Evolutionary conservation across 352 stramenopile genomes (phyloP), one percentile per base, ranked within the genome.

Genomic region (Pythium oligandrum): DNA sequence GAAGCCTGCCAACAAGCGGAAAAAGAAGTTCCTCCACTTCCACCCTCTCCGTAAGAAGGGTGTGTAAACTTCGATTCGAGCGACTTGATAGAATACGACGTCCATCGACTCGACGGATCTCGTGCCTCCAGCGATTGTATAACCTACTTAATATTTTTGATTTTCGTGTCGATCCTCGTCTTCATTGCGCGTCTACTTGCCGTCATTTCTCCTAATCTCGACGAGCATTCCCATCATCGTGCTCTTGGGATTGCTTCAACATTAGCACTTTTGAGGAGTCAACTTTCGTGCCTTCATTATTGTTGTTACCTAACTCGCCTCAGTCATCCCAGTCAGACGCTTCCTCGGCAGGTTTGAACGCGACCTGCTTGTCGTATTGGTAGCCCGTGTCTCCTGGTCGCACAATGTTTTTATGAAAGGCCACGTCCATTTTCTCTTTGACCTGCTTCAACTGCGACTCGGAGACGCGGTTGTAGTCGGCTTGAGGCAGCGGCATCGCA

Each of bases 11-110:
- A 68, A 75, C 38, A 66, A 68, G 51, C 61, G 74, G 63, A 88
- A 86, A 73, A 78, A 83, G 54, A 92, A 92, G 65, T 90, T 92
- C 43, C 71, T 94, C 56, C 81, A 90, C 63, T 92, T 94, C 68
- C 81, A 94, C 72, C 74, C 75, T 49, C 69, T 92, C 40, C 83
- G 83, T 56, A 94, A 94, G 75, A 94, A 94, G 70, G 83, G 83
- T 49, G 79, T 88, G 65, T 92, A 85, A 77, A 61, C 39, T 56
- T 37, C 53, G 30, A 44, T 38, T 40, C 33, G 6, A 26, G 17
- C 17, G 17, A 26, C 17, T 26, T 26, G 17, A 26, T 26, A 26
- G 17, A 26, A 26, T 26, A 26, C 17, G 17, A 26, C 17, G 17
- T 26, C 17, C 17, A 26, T 26, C 17, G 17, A 26, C 17, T 26